phyloP scores from a whole-genome alignment of 495 filamentous ascomycete genomes.

The Mycothermus thermophilus region DNA sequence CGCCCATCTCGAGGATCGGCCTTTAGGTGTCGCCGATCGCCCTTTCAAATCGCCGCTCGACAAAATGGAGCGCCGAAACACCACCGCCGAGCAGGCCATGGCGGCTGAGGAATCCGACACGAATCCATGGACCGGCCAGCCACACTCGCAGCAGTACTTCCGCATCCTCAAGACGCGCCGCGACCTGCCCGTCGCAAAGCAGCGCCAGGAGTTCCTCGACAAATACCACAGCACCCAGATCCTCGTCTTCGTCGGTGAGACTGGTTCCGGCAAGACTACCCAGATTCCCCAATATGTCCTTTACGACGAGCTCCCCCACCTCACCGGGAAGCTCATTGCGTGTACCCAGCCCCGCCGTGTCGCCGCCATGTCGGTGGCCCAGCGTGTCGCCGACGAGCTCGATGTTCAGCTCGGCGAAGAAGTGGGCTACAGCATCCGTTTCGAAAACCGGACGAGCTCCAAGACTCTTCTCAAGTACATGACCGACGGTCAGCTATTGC shows the following conservation, averaged over 20 bases:
- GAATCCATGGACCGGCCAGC: slow-evolving; percentile 70
- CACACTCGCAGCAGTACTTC: slow-evolving; percentile 73
- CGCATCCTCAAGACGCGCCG: slow-evolving; percentile 71
- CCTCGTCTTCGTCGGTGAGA: slow-evolving; percentile 96
- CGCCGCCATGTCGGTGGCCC: slow-evolving; percentile 96
- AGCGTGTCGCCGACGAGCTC: slow-evolving; percentile 95
- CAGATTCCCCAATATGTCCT: slow-evolving; percentile 98
- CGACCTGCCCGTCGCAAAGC: slow-evolving; percentile 76
- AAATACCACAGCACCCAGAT: slow-evolving; percentile 89
- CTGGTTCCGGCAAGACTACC: slow-evolving; percentile 96
- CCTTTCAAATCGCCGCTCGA: slow-evolving; percentile 41
- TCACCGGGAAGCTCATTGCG: slow-evolving; percentile 72
- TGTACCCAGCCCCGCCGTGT: slow-evolving; percentile 98
- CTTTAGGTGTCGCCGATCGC: slow-evolving; percentile 24
- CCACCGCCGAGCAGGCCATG: slow-evolving; percentile 61
- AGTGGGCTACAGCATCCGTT: slow-evolving; percentile 97
- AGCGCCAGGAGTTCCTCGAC: slow-evolving; percentile 86
- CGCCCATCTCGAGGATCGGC: slow-evolving; percentile 65
- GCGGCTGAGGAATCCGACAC: slow-evolving; percentile 64
- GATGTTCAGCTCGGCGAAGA: slow-evolving; percentile 89
- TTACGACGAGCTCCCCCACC: slow-evolving; percentile 88
- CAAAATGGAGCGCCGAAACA: slow-evolving; percentile 61
- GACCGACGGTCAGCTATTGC: slow-evolving; percentile 98
- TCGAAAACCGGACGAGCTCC: slow-evolving; percentile 83
- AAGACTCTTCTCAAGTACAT: slow-evolving; percentile 98